These are phyloP conservation scores for Przewalskia tangutica DNA, from an alignment of 257 asterid species.

Conservation along the genomic window DNA sequence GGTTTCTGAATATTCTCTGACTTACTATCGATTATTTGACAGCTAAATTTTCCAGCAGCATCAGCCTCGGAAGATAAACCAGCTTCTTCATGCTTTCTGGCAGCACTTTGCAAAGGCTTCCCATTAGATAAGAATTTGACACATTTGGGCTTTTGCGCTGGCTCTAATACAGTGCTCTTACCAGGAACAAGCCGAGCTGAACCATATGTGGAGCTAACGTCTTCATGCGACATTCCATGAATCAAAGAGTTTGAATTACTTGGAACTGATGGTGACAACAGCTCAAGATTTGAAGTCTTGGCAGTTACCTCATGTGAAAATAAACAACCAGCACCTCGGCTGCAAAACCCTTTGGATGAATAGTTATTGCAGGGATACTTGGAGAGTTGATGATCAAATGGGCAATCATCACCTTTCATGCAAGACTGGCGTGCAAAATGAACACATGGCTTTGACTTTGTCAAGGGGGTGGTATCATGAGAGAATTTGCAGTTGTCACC, in stretches of 20 bases:
- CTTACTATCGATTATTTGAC: conserved; percentile 7
- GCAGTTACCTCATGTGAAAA: conserved; percentile 79
- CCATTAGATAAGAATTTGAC: conserved; percentile 33
- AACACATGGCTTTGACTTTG: conserved; percentile 81
- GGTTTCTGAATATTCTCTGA: conserved; percentile 15
- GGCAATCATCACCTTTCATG: conserved; percentile 95
- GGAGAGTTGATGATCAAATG: conserved; percentile 82
- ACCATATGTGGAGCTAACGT: conserved; percentile 18
- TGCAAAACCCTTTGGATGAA: conserved; percentile 56
- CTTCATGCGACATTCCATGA: conserved; percentile 16
- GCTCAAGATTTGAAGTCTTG: conserved; percentile 26
- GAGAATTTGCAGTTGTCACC: conserved; percentile 90
- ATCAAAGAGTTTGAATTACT: conserved; percentile 25
- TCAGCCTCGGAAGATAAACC: conserved; percentile 22
- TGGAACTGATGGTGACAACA: conserved; percentile 25
- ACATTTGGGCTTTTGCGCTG: conserved; percentile 43
- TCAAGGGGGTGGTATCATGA: conserved; percentile 77
- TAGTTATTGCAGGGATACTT: conserved; percentile 73
- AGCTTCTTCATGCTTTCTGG: conserved; percentile 24
- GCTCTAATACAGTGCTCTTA: conserved; percentile 19
- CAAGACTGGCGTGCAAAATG: conserved; percentile 86
- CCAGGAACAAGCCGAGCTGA: conserved; percentile 18
- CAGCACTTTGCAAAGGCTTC: conserved; percentile 19
- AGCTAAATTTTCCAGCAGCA: conserved; percentile 13
- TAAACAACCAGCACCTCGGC: conserved; percentile 72